These are phyloP conservation scores for Salvia splendens DNA, from an alignment of 257 asterid species.

Conservation along the genomic window DNA sequence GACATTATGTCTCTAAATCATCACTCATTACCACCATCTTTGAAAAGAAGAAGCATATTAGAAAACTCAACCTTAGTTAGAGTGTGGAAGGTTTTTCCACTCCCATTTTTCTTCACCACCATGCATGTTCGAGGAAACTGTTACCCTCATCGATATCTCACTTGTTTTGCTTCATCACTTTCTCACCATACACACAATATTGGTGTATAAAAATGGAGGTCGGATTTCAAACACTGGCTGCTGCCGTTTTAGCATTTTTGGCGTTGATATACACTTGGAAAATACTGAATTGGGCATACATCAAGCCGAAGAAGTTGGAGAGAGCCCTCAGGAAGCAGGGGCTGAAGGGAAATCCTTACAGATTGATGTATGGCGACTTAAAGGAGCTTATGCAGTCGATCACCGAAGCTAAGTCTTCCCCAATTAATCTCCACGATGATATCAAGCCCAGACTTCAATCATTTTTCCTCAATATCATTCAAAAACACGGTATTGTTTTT, in stretches of 20 bases:
- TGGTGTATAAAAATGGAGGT: neutral
- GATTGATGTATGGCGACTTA: conserved; percentile 42
- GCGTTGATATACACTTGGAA: conserved; percentile 35
- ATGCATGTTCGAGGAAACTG: too few relatives aligned
- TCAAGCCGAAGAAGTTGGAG: conserved; percentile 46
- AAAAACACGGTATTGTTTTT: conserved; percentile 17
- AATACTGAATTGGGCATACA: conserved; percentile 43
- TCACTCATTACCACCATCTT: too few relatives aligned
- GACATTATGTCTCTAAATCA: too few relatives aligned
- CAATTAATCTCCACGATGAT: conserved; percentile 42
- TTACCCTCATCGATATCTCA: too few relatives aligned
- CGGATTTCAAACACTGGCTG: neutral
- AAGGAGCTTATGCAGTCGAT: conserved; percentile 27
- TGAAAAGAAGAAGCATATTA: too few relatives aligned
- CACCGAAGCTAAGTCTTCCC: conserved; percentile 34
- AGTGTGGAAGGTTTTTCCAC: too few relatives aligned
- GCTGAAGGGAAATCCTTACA: conserved; percentile 45
- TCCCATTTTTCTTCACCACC: too few relatives aligned
- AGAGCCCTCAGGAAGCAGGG: conserved; percentile 39
- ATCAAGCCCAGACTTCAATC: conserved; percentile 36
- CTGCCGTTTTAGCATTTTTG: neutral
- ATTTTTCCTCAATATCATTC: conserved; percentile 22
- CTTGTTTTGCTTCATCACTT: too few relatives aligned
- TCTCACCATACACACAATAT: too few relatives aligned
- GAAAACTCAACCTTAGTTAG: too few relatives aligned